A percentile compares a stretch with the other conserved stretches of the same genome.
These are phyloP conservation scores for Hamamelis virginiana DNA, from an alignment of 164 flowering plant species.

Conservation along the genomic window DNA sequence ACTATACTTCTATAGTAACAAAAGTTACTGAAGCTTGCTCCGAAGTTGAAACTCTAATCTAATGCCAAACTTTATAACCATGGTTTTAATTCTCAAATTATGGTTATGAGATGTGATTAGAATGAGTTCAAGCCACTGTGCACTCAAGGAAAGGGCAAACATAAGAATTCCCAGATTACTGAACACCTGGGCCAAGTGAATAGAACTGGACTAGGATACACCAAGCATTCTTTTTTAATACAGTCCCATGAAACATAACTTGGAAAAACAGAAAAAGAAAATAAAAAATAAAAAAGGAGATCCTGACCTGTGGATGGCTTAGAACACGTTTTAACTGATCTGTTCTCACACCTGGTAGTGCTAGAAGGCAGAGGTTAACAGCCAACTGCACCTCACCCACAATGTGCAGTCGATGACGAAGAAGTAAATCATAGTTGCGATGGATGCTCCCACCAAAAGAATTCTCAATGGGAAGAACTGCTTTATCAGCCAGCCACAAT, in stretches of 20 bases:
- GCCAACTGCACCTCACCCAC: constrained; percentile 74
- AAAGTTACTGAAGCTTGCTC: too few relatives aligned
- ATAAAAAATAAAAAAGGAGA: not conserved
- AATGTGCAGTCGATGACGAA: constrained; percentile 69
- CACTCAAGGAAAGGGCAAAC: not conserved
- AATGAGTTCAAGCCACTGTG: not conserved
- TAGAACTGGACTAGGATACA: too few relatives aligned
- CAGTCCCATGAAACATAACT: not conserved
- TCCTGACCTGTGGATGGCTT: constrained; percentile 64
- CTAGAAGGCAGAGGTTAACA: constrained; percentile 60
- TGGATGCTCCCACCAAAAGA: constrained; percentile 69
- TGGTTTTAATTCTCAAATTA: too few relatives aligned
- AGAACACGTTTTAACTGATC: constrained; percentile 58
- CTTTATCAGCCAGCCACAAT: constrained; percentile 68
- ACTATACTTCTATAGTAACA: not conserved
- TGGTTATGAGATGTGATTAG: not conserved
- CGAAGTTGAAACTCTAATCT: too few relatives aligned
- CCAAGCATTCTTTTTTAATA: not conserved
- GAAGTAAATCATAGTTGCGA: constrained; percentile 72
- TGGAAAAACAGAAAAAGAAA: not conserved
- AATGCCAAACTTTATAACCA: too few relatives aligned
- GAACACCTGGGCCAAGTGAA: too few relatives aligned
- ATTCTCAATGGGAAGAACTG: constrained; percentile 74
- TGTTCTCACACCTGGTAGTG: constrained; percentile 56
- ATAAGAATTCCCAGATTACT: not conserved